Evolutionary conservation across 192 early-diverging fungal species (phyloP), one percentile per base, ranked within the genome.

Genomic region (Hyaloraphidium curvatum): DNA sequence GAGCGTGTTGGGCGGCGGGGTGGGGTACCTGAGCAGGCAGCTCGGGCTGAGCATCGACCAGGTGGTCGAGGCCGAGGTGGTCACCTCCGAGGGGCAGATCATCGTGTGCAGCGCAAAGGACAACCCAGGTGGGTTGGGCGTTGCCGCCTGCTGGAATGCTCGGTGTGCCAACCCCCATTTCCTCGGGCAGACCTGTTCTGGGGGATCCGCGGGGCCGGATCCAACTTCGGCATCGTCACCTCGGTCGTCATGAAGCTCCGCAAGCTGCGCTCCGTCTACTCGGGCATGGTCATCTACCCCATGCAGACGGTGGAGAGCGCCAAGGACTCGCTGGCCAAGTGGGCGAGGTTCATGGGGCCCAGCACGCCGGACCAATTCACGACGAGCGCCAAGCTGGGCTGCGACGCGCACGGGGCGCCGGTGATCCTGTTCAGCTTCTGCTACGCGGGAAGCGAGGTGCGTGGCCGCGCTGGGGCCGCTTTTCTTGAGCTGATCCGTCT

Each of bases 201-300:
- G 43, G 43, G 17, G 14, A 14, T 48, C 19, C 43, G 43, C 7
- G 43, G 43, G 19, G 43, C 14, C 4, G 43, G 43, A 21, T 11
- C 43, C 7, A 48, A 48, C 43, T 48, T 48, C 23, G 43, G 43
- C 7, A 25, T 48, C 43, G 43, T 48, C 7, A 48, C 43, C 11
- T 11, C 7, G 4, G 23, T 48, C 19, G 43, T 48, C 43, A 22
- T 25, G 17, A 14, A 25, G 14, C 19, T 48, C 5, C 43, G 25
- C 43, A 48, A 48, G 23, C 43, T 11, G 14, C 43, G 43, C 43
- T 22, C 43, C 43, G 14, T 14, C 43, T 48, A 48, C 19, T 48
- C 43, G 7, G 43, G 43, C 23, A 25, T 48, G 43, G 43, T 48
- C 43, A 48, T 48, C 7, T 48, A 48, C 19, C 43, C 43, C 4